phyloP scores from a whole-genome alignment of 129 eudicot genomes.

The Silybum marianum region DNA sequence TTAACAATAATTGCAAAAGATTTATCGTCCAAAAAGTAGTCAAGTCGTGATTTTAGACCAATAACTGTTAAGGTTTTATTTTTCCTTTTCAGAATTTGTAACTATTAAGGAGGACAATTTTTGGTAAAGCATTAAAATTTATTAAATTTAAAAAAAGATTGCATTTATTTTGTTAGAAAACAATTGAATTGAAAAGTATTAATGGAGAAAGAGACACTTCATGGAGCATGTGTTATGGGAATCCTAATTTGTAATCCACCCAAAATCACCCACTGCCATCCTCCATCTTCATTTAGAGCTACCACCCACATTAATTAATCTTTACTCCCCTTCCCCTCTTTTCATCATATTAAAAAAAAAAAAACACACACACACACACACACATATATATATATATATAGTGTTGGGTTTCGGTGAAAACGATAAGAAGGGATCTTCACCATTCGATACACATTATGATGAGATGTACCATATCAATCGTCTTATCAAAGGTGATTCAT shows the following conservation, averaged over 20 bases:
- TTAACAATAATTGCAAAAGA: too few relatives aligned
- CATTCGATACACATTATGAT: too few relatives aligned
- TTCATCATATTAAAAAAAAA: too few relatives aligned
- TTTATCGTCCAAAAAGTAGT: not conserved
- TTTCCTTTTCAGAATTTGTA: not conserved
- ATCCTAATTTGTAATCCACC: conserved; percentile 37
- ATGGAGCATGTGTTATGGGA: conserved; percentile 21
- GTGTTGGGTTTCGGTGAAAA: too few relatives aligned
- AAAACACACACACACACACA: too few relatives aligned
- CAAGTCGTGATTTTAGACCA: not conserved
- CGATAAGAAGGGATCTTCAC: too few relatives aligned
- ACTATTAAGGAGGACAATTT: too few relatives aligned
- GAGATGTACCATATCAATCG: too few relatives aligned
- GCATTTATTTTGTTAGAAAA: not conserved
- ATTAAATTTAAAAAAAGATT: not conserved
- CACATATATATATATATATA: too few relatives aligned
- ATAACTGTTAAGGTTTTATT: not conserved
- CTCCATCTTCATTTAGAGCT: conserved; percentile 13
- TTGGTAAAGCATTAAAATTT: not conserved
- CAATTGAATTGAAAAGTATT: not conserved
- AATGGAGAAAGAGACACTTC: conserved; percentile 29
- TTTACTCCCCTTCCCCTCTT: not conserved
- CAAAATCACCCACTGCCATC: conserved; percentile 27
- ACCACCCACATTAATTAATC: conserved; percentile 2
- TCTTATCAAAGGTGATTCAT: too few relatives aligned